Base-by-base conservation (phyloP, 2,329 filamentous ascomycete species). In the Lachnellula suecica region DNA sequence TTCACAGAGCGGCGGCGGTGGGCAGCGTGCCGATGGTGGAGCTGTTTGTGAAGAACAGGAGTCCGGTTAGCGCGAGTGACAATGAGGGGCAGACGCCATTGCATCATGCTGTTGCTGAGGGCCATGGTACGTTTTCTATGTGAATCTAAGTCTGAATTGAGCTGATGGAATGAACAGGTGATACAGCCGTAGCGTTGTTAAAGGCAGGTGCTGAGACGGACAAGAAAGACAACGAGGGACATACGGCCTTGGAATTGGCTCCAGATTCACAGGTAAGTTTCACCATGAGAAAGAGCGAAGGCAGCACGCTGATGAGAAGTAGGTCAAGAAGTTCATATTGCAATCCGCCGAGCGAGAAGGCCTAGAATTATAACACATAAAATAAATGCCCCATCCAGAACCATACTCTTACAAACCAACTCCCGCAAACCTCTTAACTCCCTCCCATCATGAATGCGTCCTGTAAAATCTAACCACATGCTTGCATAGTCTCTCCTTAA, bases 1-100 rank as follows among this genome's bases (percentile, higher is more conserved):
- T 99, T 23, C 95, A 99, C 71, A 84, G 94, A 17, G 94, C 94
- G 3, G 93, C 94, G 0, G 93, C 94, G 2, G 83, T 91, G 3
- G 95, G 95, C 6, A 93, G 88, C 4, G 82, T 88, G n/a, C 91
- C 93, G 4, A 91, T 99, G 74, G 78, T 96, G 44, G 88, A 85
- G 62, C 73, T 96, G 34, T 74, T 99, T 13, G 74, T 97, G 15
- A 83, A 89, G 63, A 82, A 89, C 61, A 79, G 77, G 59, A 96
- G 90, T 59, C 92, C 93, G 0, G 67, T 97, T 22, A 90, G 96
- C 70, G 85, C 91, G 2, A 85, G 87, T 2, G 94, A 99, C 72
- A 75, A 77, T 31, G 84, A 91, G 60, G 93, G 93, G 1, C 85
- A 89, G 68, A 97, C 94, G 22, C 87, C 94, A 3, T 75, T 99